Base-by-base conservation (phyloP, 2,329 filamentous ascomycete species). In the Fusarium sp. region DNA sequence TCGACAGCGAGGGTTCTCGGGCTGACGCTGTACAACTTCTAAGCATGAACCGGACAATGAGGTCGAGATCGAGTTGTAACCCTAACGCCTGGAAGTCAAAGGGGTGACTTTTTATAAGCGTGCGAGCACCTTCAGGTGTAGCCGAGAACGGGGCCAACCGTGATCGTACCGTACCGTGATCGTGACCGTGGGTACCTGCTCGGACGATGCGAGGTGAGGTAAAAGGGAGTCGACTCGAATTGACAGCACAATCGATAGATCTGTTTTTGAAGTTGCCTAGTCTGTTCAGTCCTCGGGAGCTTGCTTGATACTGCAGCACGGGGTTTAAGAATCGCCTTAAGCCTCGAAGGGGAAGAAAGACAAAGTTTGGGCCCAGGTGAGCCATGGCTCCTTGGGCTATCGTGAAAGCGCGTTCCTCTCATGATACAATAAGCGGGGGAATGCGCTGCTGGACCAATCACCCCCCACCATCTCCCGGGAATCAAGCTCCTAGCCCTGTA, bases 341-440 rank as follows among this genome's bases (percentile, higher is more conserved):
- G 73, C 67, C 72, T 74, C 67, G 71, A 74, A 64, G 64, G 66
- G 71, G 65, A 63, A 67, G 74, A 74, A 66, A 65, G 72, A 76
- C 72, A 79, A 70, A 78, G 77, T 79, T 79, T 74, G 57, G 57
- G 73, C 49, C 70, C 39, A 35, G 64, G 61, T 74, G 76, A 75
- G 66, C 77, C 69, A 70, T 69, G 65, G 69, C 59, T 61, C 63
- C 56, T 78, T 70, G 10, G 51, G 31, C 52, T 38, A 70, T 70
- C 66, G 67, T 70, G 59, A 70, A 70, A 67, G 66, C 77, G 74
- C 77, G 77, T 80, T 79, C 75, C 76, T 74, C 78, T 81, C 79
- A 82, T 81, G 81, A 82, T 81, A 82, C 79, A 81, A 81, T 81
- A 82, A 82, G 81, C 81, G 81, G 81, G 67, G 81, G 80, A 76